Evolutionary conservation across 176 grass and related monocot genomes (phyloP).

Genomic region (Chrysopogon serrulatus): DNA sequence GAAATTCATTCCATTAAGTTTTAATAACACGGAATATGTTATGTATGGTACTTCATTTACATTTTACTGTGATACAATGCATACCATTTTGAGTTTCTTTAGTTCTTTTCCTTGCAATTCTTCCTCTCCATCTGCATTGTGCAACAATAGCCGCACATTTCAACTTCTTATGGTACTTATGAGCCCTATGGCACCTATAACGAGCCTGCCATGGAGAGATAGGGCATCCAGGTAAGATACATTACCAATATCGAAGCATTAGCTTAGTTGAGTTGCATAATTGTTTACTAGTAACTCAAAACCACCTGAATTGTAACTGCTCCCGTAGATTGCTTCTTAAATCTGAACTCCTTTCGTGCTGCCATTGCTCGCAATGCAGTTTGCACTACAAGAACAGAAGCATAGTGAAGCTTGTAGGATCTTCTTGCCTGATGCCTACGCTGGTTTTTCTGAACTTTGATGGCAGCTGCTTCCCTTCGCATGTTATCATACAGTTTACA

Average conservation of each 20-base stretch:
- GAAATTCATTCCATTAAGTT: background rate
- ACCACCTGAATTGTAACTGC: constrained; percentile 75
- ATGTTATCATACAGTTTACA: constrained; percentile 73
- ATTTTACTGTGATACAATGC: constrained; percentile 4
- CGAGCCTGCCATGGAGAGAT: constrained; percentile 52
- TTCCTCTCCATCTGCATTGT: constrained; percentile 97
- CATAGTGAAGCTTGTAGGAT: constrained; percentile 58
- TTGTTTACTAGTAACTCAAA: constrained; percentile 23
- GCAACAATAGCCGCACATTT: constrained; percentile 75
- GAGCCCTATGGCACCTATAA: constrained; percentile 73
- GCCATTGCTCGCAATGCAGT: constrained; percentile 81
- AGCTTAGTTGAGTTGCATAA: background rate
- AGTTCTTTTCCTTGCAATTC: constrained; percentile 87
- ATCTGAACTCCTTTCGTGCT: constrained; percentile 80
- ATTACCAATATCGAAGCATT: background rate
- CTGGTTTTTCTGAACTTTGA: constrained; percentile 92
- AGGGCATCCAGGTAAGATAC: constrained; percentile 15
- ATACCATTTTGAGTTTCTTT: constrained; percentile 97
- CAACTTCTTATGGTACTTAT: constrained; percentile 77
- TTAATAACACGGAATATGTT: background rate
- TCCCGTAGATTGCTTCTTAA: constrained; percentile 69
- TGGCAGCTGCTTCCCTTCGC: constrained; percentile 69
- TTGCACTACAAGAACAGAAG: constrained; percentile 79
- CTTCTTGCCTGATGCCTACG: constrained; percentile 74
- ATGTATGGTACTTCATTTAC: constrained; percentile 20